These are phyloP conservation scores for Toxicodendron radicans DNA, from an alignment of 345 rosid species.

Conservation along the genomic window DNA sequence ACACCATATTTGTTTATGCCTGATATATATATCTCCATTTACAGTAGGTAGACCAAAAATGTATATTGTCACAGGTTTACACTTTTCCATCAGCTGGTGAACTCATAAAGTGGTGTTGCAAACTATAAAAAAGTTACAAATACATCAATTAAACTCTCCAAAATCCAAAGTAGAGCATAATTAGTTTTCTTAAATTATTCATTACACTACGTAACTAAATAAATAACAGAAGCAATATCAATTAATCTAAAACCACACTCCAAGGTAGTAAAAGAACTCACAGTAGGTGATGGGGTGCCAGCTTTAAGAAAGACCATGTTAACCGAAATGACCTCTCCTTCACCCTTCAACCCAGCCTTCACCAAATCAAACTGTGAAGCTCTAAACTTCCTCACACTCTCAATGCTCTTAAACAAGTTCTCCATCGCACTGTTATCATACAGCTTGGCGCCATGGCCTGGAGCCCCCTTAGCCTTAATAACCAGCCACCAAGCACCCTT, in stretches of 20 bases:
- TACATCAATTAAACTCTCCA: neutral
- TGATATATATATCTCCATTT: neutral
- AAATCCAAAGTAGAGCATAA: neutral
- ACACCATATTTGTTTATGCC: neutral
- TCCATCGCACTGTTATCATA: slow-evolving; percentile 92
- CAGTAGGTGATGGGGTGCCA: slow-evolving; percentile 95
- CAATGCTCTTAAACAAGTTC: slow-evolving; percentile 82
- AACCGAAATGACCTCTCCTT: slow-evolving; percentile 88
- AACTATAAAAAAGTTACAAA: neutral
- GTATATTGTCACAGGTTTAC: too few species aligned
- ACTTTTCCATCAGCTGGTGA: too few species aligned
- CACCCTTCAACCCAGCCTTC: slow-evolving; percentile 76
- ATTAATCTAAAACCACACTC: neutral
- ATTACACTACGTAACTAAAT: neutral
- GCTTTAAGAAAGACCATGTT: slow-evolving; percentile 83
- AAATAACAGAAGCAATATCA: neutral
- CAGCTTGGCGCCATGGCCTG: slow-evolving; percentile 94
- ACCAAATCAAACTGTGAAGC: slow-evolving; percentile 88
- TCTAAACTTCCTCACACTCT: slow-evolving; percentile 78
- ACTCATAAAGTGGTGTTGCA: neutral
- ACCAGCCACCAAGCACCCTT: slow-evolving; percentile 85
- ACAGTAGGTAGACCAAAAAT: neutral
- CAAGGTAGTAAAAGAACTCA: slow-evolving; percentile 30
- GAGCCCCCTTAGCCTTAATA: slow-evolving; percentile 88
- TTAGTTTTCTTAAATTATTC: neutral